Base-by-base conservation (phyloP, 2,329 filamentous ascomycete genomes). In the Gaeumannomyces sp. region DNA sequence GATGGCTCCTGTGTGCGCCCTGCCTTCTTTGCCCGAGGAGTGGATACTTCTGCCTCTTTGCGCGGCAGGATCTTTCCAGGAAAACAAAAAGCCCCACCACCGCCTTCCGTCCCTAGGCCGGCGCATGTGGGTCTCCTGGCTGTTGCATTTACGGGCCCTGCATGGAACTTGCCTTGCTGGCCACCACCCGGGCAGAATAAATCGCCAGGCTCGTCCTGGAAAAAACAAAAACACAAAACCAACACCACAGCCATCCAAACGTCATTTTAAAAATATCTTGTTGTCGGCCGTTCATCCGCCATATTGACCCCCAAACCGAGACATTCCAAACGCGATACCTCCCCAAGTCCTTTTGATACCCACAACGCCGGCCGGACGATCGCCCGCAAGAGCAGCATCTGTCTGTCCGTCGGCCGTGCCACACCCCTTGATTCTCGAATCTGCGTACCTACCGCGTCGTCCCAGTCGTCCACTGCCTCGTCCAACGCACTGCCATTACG, bases 371-470 rank as follows among this genome's bases (percentile, higher is more conserved):
- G 45, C 45, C 10, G 7, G 45, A 53, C 45, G 14, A 22, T 53
- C 25, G 19, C 25, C 19, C 10, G 22, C 19, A 10, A 53, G 45
- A 25, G 45, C 45, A 53, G 7, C 22, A 22, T 53, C 45, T n/a
- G 11, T 53, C 2, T 53, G 6, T 10, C 11, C 4, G 4, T 53
- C 10, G 45, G 45, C 45, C 19, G 45, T 53, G 45, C 45, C 7
- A 53, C 2, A n/a, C 45, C 45, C 45, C 45, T 53, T 53, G 19
- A 5, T 50, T n/a, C 45, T n/a, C 45, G 45, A 53, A n/a, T n/a
- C 19, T 4, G 45, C 45, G 45, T 62, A 33, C 13, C 31, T 62
- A n/a, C 16, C 31, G 35, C 27, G 63, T 64, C 64, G 63, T 65
- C 28, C 45, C 22, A 27, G 19, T 58, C 11, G 62, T 11, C 27